Conservation (phyloP, 2,329 filamentous ascomycete species). For the Karstenula rhodostoma region DNA sequence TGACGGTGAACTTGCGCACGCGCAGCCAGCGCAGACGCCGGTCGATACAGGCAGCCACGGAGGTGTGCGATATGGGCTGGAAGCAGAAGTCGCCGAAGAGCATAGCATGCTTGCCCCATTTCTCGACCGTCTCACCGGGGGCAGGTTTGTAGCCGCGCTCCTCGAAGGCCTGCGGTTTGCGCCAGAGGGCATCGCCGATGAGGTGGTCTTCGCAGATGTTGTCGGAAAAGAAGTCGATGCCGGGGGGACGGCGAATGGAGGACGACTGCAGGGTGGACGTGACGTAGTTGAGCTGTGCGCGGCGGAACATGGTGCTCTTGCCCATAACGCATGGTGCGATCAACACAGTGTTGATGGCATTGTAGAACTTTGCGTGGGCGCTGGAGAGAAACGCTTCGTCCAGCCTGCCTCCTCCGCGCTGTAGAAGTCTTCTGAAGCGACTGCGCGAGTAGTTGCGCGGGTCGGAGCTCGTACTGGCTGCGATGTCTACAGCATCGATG, state of each 20-base stretch:
- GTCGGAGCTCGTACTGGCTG: slow-evolving; percentile 37
- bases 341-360: slow-evolving; percentile 91
- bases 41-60: slow-evolving; percentile 77
- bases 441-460: slow-evolving; percentile 34
- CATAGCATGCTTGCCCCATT: slow-evolving; percentile 80
- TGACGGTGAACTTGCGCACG: slow-evolving; percentile 93
- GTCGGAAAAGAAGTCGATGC: slow-evolving; percentile 91
- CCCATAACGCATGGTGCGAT: slow-evolving; percentile 93
- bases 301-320: slow-evolving; percentile 98
- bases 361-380: slow-evolving; percentile 96
- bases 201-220: slow-evolving; percentile 99
- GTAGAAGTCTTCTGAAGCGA: slow-evolving; percentile 34
- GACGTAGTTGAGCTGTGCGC: slow-evolving; percentile 83
- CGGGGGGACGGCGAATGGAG: slow-evolving; percentile 60
- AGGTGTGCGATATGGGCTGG: slow-evolving; percentile 87
- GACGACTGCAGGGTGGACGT: slow-evolving; percentile 47
- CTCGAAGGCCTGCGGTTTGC: slow-evolving; percentile 56
- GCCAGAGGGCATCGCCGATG: slow-evolving; percentile 92
- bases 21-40: slow-evolving; percentile 89
- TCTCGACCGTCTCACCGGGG: slow-evolving; percentile 42
- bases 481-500: slow-evolving; percentile 32
- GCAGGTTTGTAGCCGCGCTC: slow-evolving; percentile 32
- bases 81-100: slow-evolving; percentile 86
- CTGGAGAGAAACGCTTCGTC: slow-evolving; percentile 97
- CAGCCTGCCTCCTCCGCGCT: slow-evolving; percentile 76